Conservation (phyloP, 2,329 filamentous ascomycete species). For the Myotisia sp. region DNA sequence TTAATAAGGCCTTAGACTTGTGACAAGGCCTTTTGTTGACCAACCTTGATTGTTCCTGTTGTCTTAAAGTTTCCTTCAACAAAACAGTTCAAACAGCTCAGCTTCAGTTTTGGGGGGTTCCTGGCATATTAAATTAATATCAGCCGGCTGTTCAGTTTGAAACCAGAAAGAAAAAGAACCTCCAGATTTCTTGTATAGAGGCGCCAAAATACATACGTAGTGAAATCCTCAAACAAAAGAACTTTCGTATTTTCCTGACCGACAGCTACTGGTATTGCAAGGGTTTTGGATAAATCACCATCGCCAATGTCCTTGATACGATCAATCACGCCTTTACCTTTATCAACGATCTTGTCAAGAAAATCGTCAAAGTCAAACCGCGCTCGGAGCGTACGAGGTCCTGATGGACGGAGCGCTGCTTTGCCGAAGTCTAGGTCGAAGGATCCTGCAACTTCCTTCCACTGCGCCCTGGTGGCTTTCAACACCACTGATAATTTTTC, state of each 20-base stretch:
- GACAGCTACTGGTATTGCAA: conserved; percentile 13
- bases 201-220: conserved; percentile 7
- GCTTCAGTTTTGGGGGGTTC: conserved; percentile 9
- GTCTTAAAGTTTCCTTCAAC: conserved; percentile 16
- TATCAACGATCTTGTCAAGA: conserved; percentile 8
- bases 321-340: background rate
- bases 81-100: conserved; percentile 18
- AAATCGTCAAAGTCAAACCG: conserved; percentile 4
- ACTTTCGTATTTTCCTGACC: conserved; percentile 12
- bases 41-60: conserved; percentile 15
- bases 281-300: conserved; percentile 10
- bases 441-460: conserved; percentile 14
- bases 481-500: conserved; percentile 11
- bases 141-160: no score
- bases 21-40: background rate
- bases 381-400: background rate
- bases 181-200: background rate
- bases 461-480: conserved; percentile 11
- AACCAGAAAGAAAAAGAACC: background rate
- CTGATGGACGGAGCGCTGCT: conserved; percentile 4
- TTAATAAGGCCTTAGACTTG: background rate
- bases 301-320: conserved; percentile 5
- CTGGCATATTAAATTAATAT: no score
- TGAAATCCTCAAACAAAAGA: conserved; percentile 14
- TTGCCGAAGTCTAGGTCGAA: conserved; percentile 18